phyloP scores from a whole-genome alignment of 2,329 filamentous ascomycete species.

The Xylariaceae sp. region DNA sequence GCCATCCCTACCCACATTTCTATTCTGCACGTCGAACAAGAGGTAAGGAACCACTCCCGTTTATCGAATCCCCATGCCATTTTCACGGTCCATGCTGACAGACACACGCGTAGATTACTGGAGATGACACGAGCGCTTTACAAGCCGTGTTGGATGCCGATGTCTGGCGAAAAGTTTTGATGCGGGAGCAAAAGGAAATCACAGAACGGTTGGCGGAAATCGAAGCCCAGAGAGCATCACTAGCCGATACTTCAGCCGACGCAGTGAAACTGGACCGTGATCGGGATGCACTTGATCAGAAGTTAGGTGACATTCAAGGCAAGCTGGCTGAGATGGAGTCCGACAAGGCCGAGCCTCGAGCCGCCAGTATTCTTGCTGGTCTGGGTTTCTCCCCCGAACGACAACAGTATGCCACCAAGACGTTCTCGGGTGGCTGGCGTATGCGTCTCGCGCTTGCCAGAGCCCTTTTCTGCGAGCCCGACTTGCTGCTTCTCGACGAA shows the following conservation, averaged over 20 bases:
- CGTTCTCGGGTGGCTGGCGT: conserved; percentile 98
- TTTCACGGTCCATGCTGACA: conserved; percentile 17
- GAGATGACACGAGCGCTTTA: conserved; percentile 89
- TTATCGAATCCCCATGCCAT: neutral
- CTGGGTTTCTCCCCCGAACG: conserved; percentile 92
- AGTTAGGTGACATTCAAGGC: conserved; percentile 81
- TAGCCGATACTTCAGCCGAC: conserved; percentile 91
- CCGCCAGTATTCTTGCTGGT: conserved; percentile 92
- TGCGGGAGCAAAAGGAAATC: conserved; percentile 86
- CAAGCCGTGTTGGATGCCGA: conserved; percentile 96
- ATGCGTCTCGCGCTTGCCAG: conserved; percentile 94
- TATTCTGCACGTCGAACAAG: conserved; percentile 97
- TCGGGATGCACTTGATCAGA: conserved; percentile 83
- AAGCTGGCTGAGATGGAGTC: conserved; percentile 99
- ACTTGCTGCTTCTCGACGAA: conserved; percentile 93
- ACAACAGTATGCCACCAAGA: conserved; percentile 90
- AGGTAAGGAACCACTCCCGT: conserved; percentile 53
- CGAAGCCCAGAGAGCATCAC: conserved; percentile 67
- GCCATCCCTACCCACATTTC: conserved; percentile 95
- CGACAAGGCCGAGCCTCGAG: conserved; percentile 92
- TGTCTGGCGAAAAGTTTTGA: conserved; percentile 94
- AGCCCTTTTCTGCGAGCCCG: conserved; percentile 96
- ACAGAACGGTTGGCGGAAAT: conserved; percentile 67
- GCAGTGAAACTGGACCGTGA: conserved; percentile 79
- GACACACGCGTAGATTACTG: conserved; percentile 64